Conservation (phyloP, 1,284 basidiomycete genomes). For the Boletellus deceptivus region DNA sequence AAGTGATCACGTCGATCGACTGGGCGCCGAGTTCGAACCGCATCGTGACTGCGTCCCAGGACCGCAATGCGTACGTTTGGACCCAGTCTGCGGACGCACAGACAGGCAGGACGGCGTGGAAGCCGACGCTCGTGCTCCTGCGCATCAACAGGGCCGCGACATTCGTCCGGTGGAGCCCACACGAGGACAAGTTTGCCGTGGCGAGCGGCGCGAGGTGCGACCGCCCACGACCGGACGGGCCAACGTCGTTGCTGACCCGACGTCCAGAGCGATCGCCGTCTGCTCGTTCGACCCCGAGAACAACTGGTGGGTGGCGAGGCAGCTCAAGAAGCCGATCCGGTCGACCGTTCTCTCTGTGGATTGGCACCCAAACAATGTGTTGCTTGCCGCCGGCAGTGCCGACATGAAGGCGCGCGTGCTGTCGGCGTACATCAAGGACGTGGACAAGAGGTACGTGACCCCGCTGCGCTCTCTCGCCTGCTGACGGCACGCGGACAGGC, state of each 20-base stretch:
- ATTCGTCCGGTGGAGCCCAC: constrained; percentile 93
- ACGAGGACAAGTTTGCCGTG: constrained; percentile 98
- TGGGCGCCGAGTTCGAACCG: constrained; percentile 97
- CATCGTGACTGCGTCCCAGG: constrained; percentile 97
- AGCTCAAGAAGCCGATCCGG: constrained; percentile 94
- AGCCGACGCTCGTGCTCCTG: constrained; percentile 94
- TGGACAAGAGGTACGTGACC: constrained; percentile 75
- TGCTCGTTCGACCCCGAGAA: constrained; percentile 96
- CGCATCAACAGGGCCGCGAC: constrained; percentile 97
- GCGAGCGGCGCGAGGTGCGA: constrained; percentile 87
- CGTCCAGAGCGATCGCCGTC: constrained; percentile 81
- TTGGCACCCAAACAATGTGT: constrained; percentile 97
- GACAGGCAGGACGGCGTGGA: constrained; percentile 78
- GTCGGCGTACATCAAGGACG: constrained; percentile 98
- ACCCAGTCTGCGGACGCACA: constrained; percentile 72
- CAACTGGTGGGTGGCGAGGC: constrained; percentile 99
- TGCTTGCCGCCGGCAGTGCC: constrained; percentile 91
- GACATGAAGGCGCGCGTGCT: constrained; percentile 98
- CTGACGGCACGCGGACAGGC: constrained; percentile 46
- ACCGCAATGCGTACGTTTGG: constrained; percentile 99
- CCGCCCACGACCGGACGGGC: background rate
- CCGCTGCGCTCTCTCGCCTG: too few species aligned
- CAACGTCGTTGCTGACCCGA: too few species aligned
- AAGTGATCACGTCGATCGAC: constrained; percentile 96
- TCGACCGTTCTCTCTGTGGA: constrained; percentile 93